Evolutionary conservation across 164 flowering plant genomes (phyloP), one percentile per base, ranked within the genome.

Genomic region (Macadamia integrifolia): DNA sequence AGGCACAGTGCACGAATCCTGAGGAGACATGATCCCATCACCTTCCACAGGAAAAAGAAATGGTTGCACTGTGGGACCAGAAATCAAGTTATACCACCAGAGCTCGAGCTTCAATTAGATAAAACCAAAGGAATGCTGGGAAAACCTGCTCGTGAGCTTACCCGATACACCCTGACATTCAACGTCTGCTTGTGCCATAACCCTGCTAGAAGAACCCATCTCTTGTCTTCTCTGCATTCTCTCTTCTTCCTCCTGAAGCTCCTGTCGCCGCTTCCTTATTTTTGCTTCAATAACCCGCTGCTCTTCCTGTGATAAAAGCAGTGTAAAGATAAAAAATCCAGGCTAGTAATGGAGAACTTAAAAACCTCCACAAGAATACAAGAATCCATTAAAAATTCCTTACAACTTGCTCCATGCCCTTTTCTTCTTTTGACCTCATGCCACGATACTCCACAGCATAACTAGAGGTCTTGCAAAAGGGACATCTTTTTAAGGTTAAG

Each of bases 391-490:
- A 55, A 8, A 66, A 69, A 60, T 1, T 4, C 66, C 88, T 84
- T 87, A 95, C 99, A 72, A 92, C 81, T 82, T 95, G 97, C 75
- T 95, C 99, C 67, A 80, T 70, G 77, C 94, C 90, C 80, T 84
- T 92, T 70, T 95, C 98, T 83, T 95, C 98, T 78, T 87, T 89
- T 35, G 96, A 80, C 75, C 86, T 95, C 64, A 84, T 80, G 59
- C 99, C 99, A 13, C 94, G 86, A 79, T 92, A 95, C 77, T 92
- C 98, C 79, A 95, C 98, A 18, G 90, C 97, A 81, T 95, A 95
- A 74, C 85, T 92, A 23, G 89, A 74, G 13, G 93, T 92, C 83
- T 95, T 95, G 78, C 99, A 95, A 68, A 90, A 95, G 9, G 99
- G 99, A 62, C 99, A 95, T 66, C 99, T 94, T 53, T 43, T 9